phyloP scores from a whole-genome alignment of 371 early-diverging fungal species.

The Syncephalastrum sp. region DNA sequence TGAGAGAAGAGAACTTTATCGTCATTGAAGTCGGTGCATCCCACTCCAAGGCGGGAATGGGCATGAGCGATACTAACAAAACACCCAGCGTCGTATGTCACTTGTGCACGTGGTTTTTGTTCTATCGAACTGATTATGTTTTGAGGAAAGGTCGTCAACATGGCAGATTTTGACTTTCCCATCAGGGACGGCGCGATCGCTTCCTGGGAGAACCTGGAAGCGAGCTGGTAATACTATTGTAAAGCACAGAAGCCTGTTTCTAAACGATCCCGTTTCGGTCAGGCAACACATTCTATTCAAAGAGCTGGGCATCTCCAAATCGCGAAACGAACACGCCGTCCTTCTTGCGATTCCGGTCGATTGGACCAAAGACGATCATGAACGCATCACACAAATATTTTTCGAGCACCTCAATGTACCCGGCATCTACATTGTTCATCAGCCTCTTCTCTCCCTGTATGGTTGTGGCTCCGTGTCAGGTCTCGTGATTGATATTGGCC shows the following conservation, averaged over 20 bases:
- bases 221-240: conserved; percentile 54
- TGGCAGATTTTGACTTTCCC: conserved; percentile 51
- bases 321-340: conserved; percentile 76
- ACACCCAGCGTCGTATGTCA: conserved; percentile 56
- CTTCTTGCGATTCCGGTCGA: conserved; percentile 74
- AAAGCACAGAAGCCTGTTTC: too few species aligned
- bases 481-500: conserved; percentile 88
- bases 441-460: conserved; percentile 79
- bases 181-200: conserved; percentile 60
- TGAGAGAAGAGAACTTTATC: conserved; percentile 71
- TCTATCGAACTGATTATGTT: neutral
- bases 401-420: conserved; percentile 91
- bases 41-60: conserved; percentile 65
- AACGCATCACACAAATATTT: conserved; percentile 81
- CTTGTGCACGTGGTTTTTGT: too few species aligned
- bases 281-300: conserved; percentile 78
- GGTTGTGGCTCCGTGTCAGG: conserved; percentile 81
- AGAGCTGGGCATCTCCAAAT: conserved; percentile 72
- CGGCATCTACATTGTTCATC: conserved; percentile 80
- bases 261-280: conserved; percentile 1
- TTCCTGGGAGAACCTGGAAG: conserved; percentile 80
- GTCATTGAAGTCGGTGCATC: conserved; percentile 75
- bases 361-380: conserved; percentile 85
- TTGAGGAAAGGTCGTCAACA: conserved; percentile 27
- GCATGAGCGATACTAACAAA: conserved; percentile 70